Evolutionary conservation across 257 asterid species (phyloP), one percentile per base, ranked within the genome.

Genomic region (Solanum habrochaites): DNA sequence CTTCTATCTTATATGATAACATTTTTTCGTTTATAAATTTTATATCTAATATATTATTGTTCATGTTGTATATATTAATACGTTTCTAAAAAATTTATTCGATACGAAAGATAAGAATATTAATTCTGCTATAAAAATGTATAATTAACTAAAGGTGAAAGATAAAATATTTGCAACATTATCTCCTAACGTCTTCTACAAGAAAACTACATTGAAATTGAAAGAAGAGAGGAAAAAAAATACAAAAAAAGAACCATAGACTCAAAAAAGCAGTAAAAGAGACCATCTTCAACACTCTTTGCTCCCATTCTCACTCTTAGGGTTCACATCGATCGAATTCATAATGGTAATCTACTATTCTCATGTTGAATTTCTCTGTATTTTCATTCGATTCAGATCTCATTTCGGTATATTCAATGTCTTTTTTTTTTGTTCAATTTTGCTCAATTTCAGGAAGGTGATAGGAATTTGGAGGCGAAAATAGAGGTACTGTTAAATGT

Each of bases 401-500:
- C 39, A 7, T 77, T 77, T 43, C 5, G 60, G 20, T 20, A 29
- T 18, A 47, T 47, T 47, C 18, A 27, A 18, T 27, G 18, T 4
- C 35, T 32, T n/a, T 27, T 14, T 78, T 62, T n/a, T 25, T 75
- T 12, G 58, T 18, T 75, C 60, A 75, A 23, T 42, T 75, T 75
- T 1, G 31, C 49, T 73, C 29, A 11, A 37, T 73, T 73, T 21
- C 81, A 97, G 99, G 99, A 95, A 83, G 97, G 93, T 83, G 95
- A 90, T 31, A 89, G 89, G 35, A 88, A 90, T 89, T 86, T 97
- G 96, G 98, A 93, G 87, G 92, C 91, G 49, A 89, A 93, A 89
- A 94, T 97, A 20, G 99, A 93, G 89, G 82, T 92, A 85, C 83
- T 95, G 87, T 90, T 95, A 87, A 97, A 95, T 86, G 98, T 94